Evolutionary conservation across 2,329 filamentous ascomycete species (phyloP).

Genomic region (Alternaria panax): DNA sequence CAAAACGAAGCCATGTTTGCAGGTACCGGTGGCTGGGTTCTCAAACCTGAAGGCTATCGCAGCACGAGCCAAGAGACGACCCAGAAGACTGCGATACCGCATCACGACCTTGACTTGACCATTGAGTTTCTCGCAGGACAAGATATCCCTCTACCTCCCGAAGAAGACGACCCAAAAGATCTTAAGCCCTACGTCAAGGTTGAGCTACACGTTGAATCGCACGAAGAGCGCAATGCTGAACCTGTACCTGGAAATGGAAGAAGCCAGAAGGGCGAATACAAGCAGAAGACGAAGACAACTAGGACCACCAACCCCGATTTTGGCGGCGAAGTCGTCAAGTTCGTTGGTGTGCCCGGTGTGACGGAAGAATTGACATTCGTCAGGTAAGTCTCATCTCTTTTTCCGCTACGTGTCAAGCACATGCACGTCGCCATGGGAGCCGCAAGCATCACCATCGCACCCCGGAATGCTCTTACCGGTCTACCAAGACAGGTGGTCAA

Average conservation of each 20-base stretch:
- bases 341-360: conserved; percentile 53
- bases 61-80: conserved; percentile 43
- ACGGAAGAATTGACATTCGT: conserved; percentile 58
- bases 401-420: conserved; percentile 6
- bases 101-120: conserved; percentile 68
- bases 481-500: background rate
- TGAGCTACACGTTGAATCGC: conserved; percentile 79
- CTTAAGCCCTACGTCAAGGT: conserved; percentile 80
- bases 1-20: conserved; percentile 92
- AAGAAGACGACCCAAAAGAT: conserved; percentile 60
- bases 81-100: conserved; percentile 58
- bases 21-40: conserved; percentile 79
- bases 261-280: conserved; percentile 61
- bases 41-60: conserved; percentile 81
- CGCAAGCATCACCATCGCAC: background rate
- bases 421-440: conserved; percentile 9
- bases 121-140: conserved; percentile 81
- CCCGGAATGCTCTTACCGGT: background rate
- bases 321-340: conserved; percentile 53
- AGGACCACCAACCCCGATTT: conserved; percentile 56
- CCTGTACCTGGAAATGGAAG: conserved; percentile 57
- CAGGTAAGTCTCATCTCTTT: conserved; percentile 48
- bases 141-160: conserved; percentile 71
- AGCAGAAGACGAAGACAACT: conserved; percentile 55
- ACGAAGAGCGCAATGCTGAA: conserved; percentile 56